Percentiles rank a stretch among this genome's conserved stretches.
These are phyloP conservation scores for Aschersonia sp. DNA, from an alignment of 2,329 filamentous ascomycete genomes.

Conservation along the genomic window DNA sequence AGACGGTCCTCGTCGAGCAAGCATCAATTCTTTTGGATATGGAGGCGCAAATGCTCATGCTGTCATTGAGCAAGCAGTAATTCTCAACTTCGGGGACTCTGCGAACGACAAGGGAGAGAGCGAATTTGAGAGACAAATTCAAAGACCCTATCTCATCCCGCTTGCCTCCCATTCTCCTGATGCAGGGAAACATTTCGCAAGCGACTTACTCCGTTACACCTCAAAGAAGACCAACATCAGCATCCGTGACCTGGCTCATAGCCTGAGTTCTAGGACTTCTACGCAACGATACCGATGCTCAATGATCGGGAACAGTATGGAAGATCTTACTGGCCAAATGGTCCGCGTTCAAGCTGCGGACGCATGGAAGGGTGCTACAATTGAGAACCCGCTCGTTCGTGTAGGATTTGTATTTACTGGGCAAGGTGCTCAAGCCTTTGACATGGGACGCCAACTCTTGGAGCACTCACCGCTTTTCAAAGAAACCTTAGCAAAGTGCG, in stretches of 20 bases:
- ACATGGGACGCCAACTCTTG: conserved; percentile 1
- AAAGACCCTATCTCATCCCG: neutral
- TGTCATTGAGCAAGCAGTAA: conserved; percentile 9
- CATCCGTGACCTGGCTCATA: neutral
- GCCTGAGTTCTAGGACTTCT: neutral
- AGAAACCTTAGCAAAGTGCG: neutral
- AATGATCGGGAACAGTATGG: neutral
- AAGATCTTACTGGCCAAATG: neutral
- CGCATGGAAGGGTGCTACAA: neutral
- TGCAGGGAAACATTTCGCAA: neutral
- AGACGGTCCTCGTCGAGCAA: conserved; percentile 7
- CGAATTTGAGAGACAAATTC: neutral
- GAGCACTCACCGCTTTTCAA: neutral
- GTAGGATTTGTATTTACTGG: conserved; percentile 15
- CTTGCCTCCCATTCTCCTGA: neutral
- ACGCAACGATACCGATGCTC: neutral
- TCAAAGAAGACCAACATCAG: neutral
- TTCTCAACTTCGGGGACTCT: neutral
- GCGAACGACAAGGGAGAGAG: neutral
- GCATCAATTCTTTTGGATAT: conserved; percentile 21
- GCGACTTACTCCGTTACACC: neutral
- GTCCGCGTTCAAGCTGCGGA: neutral
- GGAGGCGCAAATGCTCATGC: conserved; percentile 21
- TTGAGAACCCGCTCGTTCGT: neutral
- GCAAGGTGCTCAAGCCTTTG: conserved; percentile 18